Evolutionary conservation across 805 yeast genomes (phyloP).

Genomic region (Blastobotrys terrestris): DNA sequence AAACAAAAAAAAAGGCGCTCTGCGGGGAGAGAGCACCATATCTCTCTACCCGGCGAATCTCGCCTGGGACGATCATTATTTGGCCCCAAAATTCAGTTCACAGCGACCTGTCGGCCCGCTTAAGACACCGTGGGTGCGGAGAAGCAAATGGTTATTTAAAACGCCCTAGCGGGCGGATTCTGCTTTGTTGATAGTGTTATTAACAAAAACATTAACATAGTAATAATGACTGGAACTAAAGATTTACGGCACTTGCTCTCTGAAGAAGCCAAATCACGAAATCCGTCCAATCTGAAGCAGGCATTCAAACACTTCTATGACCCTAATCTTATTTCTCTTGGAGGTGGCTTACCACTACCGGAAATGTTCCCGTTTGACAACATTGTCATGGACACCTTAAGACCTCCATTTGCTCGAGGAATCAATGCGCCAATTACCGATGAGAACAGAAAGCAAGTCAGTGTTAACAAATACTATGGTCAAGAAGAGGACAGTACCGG

Average conservation of each 20-base stretch:
- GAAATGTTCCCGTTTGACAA: constrained; percentile 90
- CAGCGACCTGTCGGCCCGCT: no score
- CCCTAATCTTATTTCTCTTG: constrained; percentile 79
- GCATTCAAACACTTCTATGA: constrained; percentile 71
- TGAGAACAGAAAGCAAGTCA: constrained; percentile 32
- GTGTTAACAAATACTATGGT: constrained; percentile 6
- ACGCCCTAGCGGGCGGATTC: no score
- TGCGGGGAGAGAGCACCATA: no score
- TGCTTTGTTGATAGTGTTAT: no score
- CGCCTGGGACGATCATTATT: no score
- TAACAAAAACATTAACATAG: no score
- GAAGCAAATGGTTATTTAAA: no score
- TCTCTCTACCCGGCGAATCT: no score
- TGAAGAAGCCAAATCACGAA: constrained; percentile 69
- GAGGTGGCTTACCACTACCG: constrained; percentile 92
- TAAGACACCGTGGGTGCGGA: no score
- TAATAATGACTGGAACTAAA: constrained; percentile 43
- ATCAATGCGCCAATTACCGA: constrained; percentile 34
- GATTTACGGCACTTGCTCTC: constrained; percentile 74
- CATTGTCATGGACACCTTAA: constrained; percentile 50
- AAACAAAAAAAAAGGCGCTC: no score
- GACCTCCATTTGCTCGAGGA: constrained; percentile 78
- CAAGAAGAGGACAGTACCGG: constrained; percentile 37
- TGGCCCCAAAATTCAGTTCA: no score
- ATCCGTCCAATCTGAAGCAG: constrained; percentile 72